Conservation (phyloP, 129 eudicot genomes). For the Solidago caesia region DNA sequence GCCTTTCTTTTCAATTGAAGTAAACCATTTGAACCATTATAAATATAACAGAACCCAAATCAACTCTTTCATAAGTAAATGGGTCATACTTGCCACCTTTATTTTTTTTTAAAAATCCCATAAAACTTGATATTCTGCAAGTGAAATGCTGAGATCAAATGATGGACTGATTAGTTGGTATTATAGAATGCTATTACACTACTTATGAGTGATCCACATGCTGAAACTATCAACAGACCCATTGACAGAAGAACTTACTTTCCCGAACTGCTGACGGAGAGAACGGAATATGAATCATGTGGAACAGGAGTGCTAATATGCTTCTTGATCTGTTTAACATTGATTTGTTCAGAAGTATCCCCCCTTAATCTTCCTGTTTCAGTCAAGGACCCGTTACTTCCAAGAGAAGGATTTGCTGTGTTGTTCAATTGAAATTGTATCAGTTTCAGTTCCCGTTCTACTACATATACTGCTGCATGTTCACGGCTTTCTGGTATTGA, state of each 20-base stretch:
- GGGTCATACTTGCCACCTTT: neutral
- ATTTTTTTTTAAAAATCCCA: too few relatives aligned
- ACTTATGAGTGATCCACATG: constrained; percentile 1
- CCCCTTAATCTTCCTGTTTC: constrained; percentile 77
- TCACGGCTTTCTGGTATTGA: constrained; percentile 86
- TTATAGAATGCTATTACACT: neutral
- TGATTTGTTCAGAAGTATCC: constrained; percentile 71
- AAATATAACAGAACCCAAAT: neutral
- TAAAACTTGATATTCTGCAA: neutral
- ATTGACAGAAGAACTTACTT: constrained; percentile 56
- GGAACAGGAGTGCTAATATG: constrained; percentile 96
- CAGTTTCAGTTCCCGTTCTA: constrained; percentile 85
- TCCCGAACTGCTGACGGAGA: constrained; percentile 93
- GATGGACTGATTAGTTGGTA: constrained; percentile 3
- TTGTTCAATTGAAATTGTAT: constrained; percentile 81
- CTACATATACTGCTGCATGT: constrained; percentile 84
- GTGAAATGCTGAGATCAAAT: constrained; percentile 16
- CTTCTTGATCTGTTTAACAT: constrained; percentile 86
- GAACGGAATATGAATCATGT: constrained; percentile 87
- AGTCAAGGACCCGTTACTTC: constrained; percentile 77
- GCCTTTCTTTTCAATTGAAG: neutral
- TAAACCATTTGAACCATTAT: neutral
- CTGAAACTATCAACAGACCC: neutral
- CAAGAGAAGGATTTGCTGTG: constrained; percentile 74
- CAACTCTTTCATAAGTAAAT: constrained; percentile 4